These are phyloP conservation scores for Ziziphus jujuba DNA, from an alignment of 306 rosid species.

Conservation along the genomic window DNA sequence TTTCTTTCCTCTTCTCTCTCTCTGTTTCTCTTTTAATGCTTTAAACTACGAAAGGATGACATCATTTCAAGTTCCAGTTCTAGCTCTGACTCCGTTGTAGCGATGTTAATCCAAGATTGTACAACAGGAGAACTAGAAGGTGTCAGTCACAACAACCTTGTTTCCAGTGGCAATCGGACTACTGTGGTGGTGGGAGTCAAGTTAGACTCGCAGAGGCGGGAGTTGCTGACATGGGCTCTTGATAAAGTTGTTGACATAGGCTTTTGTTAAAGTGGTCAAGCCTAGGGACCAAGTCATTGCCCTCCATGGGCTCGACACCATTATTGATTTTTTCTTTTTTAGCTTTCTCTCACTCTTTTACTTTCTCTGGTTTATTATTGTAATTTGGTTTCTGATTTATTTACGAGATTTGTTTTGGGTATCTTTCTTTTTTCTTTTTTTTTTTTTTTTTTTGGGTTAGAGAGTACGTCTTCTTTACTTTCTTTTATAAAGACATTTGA, in stretches of 20 bases:
- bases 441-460: constrained; percentile 35
- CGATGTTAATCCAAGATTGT: background rate
- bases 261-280: constrained; percentile 78
- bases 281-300: constrained; percentile 90
- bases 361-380: background rate
- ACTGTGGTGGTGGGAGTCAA: constrained; percentile 74
- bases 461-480: constrained; percentile 57
- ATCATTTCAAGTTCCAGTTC: background rate
- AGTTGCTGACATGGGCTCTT: too few species aligned
- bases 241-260: too few species aligned
- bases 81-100: background rate
- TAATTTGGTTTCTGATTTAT: background rate
- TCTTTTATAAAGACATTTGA: constrained; percentile 75
- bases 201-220: constrained; percentile 66
- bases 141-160: background rate
- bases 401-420: constrained; percentile 11
- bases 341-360: constrained; percentile 14
- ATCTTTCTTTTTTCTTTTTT: too few species aligned
- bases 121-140: constrained; percentile 1
- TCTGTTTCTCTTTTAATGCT: too few species aligned
- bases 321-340: constrained; percentile 36
- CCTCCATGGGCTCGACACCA: constrained; percentile 65
- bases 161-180: constrained; percentile 22
- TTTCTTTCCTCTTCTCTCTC: too few species aligned
- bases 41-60: background rate